Conservation (phyloP, 2,329 filamentous ascomycete genomes). For the Alternaria brassicae region DNA sequence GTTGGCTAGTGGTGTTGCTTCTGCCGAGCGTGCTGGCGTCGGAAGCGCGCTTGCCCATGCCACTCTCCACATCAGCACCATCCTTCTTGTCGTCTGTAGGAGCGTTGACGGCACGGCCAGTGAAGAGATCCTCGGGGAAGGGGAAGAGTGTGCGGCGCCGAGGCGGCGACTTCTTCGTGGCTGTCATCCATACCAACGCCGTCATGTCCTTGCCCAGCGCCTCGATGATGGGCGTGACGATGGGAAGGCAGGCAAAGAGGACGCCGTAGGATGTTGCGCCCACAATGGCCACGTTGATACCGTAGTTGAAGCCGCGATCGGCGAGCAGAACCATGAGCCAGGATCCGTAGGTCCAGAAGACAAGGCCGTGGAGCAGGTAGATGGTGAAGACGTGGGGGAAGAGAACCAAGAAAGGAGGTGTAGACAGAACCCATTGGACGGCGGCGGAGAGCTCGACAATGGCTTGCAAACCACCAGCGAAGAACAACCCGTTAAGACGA, state of each 20-base stretch:
- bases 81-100: conserved; percentile 1
- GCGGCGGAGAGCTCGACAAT: conserved; percentile 46
- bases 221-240: conserved; percentile 50
- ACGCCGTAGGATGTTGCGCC: conserved; percentile 48
- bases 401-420: conserved; percentile 50
- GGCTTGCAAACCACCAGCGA: conserved; percentile 49
- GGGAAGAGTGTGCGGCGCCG: conserved; percentile 44
- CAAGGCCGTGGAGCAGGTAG: conserved; percentile 57
- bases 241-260: conserved; percentile 43
- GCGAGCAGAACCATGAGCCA: conserved; percentile 49
- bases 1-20: background rate
- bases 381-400: conserved; percentile 61
- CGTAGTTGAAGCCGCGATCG: conserved; percentile 39
- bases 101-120: conserved; percentile 15
- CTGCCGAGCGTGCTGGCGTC: background rate
- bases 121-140: conserved; percentile 34
- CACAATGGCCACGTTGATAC: conserved; percentile 45
- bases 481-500: conserved; percentile 54
- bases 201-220: conserved; percentile 51
- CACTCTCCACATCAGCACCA: background rate
- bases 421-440: conserved; percentile 53
- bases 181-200: conserved; percentile 46
- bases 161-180: conserved; percentile 45
- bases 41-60: background rate
- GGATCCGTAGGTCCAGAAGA: conserved; percentile 55